Evolutionary conservation across 495 filamentous ascomycete species (phyloP), one percentile per base, ranked within the genome.

Genomic region (Pseudoneurospora amorphoporcata): DNA sequence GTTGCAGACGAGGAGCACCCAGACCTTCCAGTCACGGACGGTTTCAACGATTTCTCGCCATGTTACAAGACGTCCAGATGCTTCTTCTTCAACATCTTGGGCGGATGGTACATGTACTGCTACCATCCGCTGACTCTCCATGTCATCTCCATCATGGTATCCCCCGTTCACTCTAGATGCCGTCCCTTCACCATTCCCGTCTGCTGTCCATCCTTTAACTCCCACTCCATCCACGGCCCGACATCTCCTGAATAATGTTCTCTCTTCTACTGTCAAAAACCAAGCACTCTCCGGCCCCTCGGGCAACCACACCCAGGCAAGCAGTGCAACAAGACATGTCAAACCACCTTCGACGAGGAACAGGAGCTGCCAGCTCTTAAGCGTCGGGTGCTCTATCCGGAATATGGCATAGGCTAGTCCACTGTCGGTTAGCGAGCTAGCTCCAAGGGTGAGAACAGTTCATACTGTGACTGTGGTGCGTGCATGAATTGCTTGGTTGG

Each of bases 311-410:
- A 85, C 76, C 71, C 83, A 85, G 7, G 85, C 83, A 1, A 81
- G 69, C 5, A 85, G 69, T 0, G 87, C 88, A 37, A 86, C 69
- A 4, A 82, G 17, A 17, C 87, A 81, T 6, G 87, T 90, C 9
- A 82, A 71, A 3, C 73, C 73, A 5, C 86, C 88, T 76, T 90
- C 87, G 39, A 88, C 80, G 71, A 89, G 73, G 74, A 90, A 90
- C 4, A 90, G 81, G 19, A 87, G 80, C 76, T 89, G 85, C 84
- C 88, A 89, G 72, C 80, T 83, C 74, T 87, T 75, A 69, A 82
- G 76, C 16, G 73, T 70, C 10, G 72, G 74, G 17, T 71, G 65
- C 17, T 82, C 39, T 10, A 79, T 73, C 0, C 78, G 77, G 38
- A 81, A 78, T 17, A 77, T 74, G 8, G 73, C 79, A 61, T 79